These are phyloP conservation scores for Talaromyces adpressus DNA, from an alignment of 495 filamentous ascomycete genomes.

Conservation along the genomic window DNA sequence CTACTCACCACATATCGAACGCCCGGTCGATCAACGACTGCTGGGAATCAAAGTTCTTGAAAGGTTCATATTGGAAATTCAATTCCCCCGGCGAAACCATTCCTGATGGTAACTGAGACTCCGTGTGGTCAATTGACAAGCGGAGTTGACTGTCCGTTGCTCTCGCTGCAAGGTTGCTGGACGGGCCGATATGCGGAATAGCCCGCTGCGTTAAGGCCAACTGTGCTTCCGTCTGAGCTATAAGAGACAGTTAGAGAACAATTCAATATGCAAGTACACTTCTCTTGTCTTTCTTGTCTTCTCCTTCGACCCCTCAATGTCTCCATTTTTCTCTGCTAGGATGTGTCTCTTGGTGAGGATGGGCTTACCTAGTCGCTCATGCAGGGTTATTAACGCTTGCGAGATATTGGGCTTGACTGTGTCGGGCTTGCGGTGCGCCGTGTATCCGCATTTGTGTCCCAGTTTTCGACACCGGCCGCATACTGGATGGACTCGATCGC, in stretches of 20 bases:
- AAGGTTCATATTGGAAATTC: not conserved
- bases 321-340: not conserved
- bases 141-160: not conserved
- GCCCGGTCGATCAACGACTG: not conserved
- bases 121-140: not conserved
- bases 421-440: not conserved
- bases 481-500: slow-evolving; percentile 2
- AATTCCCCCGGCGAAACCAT: not conserved
- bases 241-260: not conserved
- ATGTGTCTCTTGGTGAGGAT: not conserved
- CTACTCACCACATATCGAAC: not conserved
- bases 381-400: not conserved
- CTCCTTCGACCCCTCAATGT: not conserved
- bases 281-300: not conserved
- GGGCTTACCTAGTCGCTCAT: slow-evolving; percentile 3
- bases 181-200: not conserved
- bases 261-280: not conserved
- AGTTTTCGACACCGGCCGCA: not conserved
- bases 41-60: not conserved
- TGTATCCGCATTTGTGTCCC: not conserved
- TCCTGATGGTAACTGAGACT: not conserved
- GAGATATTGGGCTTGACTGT: slow-evolving; percentile 1
- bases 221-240: not conserved
- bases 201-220: not conserved
- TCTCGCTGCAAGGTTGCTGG: not conserved